Conservation (phyloP, 805 yeast genomes). For the Lipomyces orientalis region DNA sequence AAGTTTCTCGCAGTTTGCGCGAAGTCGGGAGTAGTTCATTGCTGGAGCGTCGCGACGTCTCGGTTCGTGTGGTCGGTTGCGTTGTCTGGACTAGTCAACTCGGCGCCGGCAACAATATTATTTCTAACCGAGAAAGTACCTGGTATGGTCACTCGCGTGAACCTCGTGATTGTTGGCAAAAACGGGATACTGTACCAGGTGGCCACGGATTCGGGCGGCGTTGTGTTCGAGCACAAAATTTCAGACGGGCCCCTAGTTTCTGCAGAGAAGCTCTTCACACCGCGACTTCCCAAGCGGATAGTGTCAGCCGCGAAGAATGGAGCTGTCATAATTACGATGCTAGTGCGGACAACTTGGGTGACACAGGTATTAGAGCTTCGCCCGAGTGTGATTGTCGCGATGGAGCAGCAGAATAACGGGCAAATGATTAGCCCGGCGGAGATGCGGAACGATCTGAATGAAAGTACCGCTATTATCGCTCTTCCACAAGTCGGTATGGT, state of each 20-base stretch:
- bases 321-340: constrained; percentile 29
- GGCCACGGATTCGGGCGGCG: constrained; percentile 30
- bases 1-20: constrained; percentile 28
- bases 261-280: constrained; percentile 65
- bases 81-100: constrained; percentile 22
- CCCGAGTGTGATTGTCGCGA: constrained; percentile 16
- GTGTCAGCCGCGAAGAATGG: constrained; percentile 48
- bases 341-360: constrained; percentile 36
- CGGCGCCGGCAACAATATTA: constrained; percentile 26
- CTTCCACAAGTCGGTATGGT: constrained; percentile 79
- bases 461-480: constrained; percentile 21
- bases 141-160: constrained; percentile 33
- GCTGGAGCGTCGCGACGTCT: constrained; percentile 35
- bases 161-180: constrained; percentile 37
- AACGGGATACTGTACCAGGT: constrained; percentile 34
- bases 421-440: neutral
- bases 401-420: constrained; percentile 15
- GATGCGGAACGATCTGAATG: neutral
- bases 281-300: constrained; percentile 75
- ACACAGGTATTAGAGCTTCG: constrained; percentile 26
- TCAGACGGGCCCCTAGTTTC: constrained; percentile 49
- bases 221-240: constrained; percentile 41
- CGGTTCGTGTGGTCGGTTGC: constrained; percentile 35
- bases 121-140: constrained; percentile 33
- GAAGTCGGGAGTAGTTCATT: constrained; percentile 24